These are phyloP conservation scores for Uronychia setigera DNA, from an alignment of 73 alveolate species.

Conservation along the genomic window DNA sequence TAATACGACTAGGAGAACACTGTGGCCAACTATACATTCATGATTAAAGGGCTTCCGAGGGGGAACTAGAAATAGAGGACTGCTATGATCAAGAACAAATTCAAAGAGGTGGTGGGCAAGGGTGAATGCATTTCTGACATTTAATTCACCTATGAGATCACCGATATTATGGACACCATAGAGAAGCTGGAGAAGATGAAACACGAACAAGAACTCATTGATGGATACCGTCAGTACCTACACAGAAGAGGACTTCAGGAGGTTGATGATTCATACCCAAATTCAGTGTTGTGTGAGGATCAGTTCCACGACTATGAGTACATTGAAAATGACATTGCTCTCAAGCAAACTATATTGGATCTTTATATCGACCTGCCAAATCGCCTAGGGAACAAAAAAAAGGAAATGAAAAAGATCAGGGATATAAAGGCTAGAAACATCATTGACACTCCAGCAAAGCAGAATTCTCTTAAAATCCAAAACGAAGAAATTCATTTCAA, in stretches of 20 bases:
- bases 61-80: background rate
- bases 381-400: no score
- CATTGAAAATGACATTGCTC: background rate
- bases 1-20: background rate
- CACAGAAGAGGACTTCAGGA: background rate
- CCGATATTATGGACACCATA: background rate
- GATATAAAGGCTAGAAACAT: background rate
- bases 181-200: conserved; percentile 1
- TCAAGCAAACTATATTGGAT: background rate
- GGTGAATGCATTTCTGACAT: background rate
- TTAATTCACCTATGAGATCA: background rate
- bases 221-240: background rate
- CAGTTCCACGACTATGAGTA: background rate
- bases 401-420: background rate
- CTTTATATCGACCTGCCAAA: background rate
- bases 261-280: background rate
- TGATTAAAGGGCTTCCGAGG: background rate
- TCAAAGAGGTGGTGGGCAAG: background rate
- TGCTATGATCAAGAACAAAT: background rate
- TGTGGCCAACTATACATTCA: background rate
- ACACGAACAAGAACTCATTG: background rate
- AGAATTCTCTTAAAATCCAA: background rate
- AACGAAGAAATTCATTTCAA: background rate
- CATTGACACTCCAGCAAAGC: no score
- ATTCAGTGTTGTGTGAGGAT: background rate